phyloP scores from a whole-genome alignment of 257 asterid species.

The Cruciata laevipes region DNA sequence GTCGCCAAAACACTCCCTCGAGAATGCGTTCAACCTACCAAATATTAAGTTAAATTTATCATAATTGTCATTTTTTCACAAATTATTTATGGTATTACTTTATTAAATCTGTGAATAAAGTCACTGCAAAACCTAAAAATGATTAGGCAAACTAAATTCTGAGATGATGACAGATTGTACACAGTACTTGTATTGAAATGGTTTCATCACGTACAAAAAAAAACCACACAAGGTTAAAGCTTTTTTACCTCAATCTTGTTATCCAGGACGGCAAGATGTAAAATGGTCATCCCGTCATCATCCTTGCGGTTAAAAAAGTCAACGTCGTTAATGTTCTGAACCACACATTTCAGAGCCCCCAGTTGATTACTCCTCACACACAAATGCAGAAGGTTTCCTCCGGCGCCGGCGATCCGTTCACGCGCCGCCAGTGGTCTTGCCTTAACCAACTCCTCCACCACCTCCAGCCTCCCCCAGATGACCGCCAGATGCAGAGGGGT shows the following conservation, averaged over 20 bases:
- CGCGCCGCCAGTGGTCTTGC: constrained; percentile 3
- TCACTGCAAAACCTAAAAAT: no score
- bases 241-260: not conserved
- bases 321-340: not conserved
- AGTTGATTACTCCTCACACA: not conserved
- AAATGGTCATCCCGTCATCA: constrained; percentile 3
- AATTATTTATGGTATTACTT: no score
- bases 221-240: not conserved
- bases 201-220: no score
- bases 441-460: not conserved
- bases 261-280: not conserved
- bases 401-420: constrained; percentile 7
- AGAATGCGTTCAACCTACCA: no score
- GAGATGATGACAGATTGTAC: not conserved
- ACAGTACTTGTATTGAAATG: not conserved
- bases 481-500: constrained; percentile 6
- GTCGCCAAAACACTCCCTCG: no score
- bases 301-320: not conserved
- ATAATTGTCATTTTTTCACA: no score
- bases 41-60: no score
- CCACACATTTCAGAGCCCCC: not conserved
- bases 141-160: no score
- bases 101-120: no score
- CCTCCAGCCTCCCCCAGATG: not conserved
- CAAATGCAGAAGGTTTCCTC: constrained; percentile 31